Conservation (phyloP, 441 rosid species). For the Croton laevigatus region DNA sequence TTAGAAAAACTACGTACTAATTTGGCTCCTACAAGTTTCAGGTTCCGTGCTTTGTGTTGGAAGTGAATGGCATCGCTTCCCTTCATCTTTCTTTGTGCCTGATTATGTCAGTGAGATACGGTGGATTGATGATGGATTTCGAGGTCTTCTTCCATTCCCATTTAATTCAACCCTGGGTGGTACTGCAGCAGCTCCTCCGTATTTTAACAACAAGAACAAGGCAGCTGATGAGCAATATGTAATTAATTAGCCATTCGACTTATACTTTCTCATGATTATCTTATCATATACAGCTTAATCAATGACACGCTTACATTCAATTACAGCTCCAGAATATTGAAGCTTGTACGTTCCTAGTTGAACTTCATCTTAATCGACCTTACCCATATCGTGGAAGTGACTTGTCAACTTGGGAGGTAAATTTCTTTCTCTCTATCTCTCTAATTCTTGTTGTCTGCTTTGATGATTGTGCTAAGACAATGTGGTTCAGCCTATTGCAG, state of each 20-base stretch:
- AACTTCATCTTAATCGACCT: conserved; percentile 82
- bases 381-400: conserved; percentile 67
- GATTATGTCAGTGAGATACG: conserved; percentile 58
- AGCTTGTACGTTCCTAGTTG: conserved; percentile 76
- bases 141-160: conserved; percentile 90
- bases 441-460: not conserved
- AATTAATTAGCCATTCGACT: conserved; percentile 25
- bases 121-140: conserved; percentile 96
- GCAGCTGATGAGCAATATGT: conserved; percentile 83
- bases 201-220: conserved; percentile 84
- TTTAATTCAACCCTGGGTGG: conserved; percentile 83
- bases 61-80: conserved; percentile 97
- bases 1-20: not conserved
- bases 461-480: conserved; percentile 1
- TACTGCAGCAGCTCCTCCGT: conserved; percentile 77
- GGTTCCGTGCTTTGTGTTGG: conserved; percentile 94
- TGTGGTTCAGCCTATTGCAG: conserved; percentile 62
- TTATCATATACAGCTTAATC: not conserved
- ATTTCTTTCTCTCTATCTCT: not conserved
- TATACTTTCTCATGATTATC: not conserved
- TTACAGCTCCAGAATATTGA: conserved; percentile 65
- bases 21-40: conserved; percentile 25
- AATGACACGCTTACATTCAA: not conserved
- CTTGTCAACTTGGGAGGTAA: conserved; percentile 92
- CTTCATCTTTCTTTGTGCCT: conserved; percentile 89